Percentiles rank a stretch among this genome's conserved stretches.
Conservation (phyloP, 768 basidiomycete species). For the Tulasnella sp. region DNA sequence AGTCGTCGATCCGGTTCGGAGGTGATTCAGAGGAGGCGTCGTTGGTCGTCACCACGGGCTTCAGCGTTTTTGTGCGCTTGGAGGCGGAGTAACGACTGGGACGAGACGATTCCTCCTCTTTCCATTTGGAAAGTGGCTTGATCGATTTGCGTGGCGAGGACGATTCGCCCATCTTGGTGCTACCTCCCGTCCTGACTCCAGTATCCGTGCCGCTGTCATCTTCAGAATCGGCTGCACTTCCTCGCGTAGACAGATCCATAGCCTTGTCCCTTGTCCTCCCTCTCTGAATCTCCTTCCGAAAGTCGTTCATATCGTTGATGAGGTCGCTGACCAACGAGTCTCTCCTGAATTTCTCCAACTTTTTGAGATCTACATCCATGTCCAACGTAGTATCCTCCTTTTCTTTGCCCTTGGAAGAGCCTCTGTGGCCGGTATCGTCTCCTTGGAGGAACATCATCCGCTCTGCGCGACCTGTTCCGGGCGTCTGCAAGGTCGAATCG, state of each 20-base stretch:
- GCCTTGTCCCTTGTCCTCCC: too few species aligned
- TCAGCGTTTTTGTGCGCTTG: background rate
- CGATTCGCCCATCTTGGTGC: background rate
- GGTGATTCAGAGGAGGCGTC: background rate
- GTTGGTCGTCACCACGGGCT: background rate
- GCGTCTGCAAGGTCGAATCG: background rate
- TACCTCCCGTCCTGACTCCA: background rate
- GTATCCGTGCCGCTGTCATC: background rate
- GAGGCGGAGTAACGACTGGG: background rate
- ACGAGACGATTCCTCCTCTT: background rate
- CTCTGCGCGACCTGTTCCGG: background rate
- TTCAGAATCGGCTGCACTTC: background rate
- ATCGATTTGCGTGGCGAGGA: background rate
- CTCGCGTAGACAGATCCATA: too few species aligned
- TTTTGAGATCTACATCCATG: background rate
- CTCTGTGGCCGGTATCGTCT: background rate
- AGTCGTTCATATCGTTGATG: too few species aligned
- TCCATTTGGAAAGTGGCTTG: background rate
- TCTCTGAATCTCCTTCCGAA: too few species aligned
- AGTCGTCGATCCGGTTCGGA: background rate
- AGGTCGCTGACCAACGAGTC: too few species aligned
- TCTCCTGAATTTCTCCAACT: too few species aligned
- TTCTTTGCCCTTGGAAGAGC: constrained; percentile 6
- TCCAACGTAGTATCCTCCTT: constrained; percentile 4
- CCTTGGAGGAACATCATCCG: constrained; percentile 14